Evolutionary conservation across 1,284 basidiomycete genomes (phyloP).

Genomic region (Puccinia hordei): DNA sequence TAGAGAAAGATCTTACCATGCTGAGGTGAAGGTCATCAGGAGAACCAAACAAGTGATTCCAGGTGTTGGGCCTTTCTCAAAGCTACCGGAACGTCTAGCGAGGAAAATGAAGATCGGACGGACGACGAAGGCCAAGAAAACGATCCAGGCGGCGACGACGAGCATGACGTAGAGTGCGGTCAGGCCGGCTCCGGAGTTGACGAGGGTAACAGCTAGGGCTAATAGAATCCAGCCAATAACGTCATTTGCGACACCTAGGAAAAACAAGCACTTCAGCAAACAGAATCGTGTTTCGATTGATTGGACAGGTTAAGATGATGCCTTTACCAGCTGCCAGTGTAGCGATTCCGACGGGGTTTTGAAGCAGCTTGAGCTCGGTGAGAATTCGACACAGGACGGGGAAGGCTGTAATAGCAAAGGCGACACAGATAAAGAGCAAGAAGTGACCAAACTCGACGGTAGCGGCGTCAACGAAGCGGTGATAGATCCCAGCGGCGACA

Average conservation of each 20-base stretch:
- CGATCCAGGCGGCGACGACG: conserved; percentile 23
- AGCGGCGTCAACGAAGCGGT: conserved; percentile 70
- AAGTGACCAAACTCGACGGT: conserved; percentile 77
- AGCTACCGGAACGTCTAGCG: conserved; percentile 40
- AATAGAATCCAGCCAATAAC: conserved; percentile 69
- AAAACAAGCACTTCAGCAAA: conserved; percentile 21
- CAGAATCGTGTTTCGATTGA: background rate
- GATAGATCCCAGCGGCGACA: conserved; percentile 77
- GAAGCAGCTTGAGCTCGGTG: conserved; percentile 72
- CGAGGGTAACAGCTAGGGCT: conserved; percentile 84
- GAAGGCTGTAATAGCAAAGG: conserved; percentile 72
- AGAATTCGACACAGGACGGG: conserved; percentile 85
- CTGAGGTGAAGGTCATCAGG: conserved; percentile 46
- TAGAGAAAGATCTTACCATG: conserved; percentile 48
- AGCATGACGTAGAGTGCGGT: conserved; percentile 60
- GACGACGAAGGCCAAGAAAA: conserved; percentile 43
- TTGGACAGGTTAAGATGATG: background rate
- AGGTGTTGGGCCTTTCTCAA: conserved; percentile 44
- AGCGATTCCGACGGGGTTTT: conserved; percentile 89
- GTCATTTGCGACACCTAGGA: conserved; percentile 78
- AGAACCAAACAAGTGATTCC: conserved; percentile 46
- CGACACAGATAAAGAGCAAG: conserved; percentile 86
- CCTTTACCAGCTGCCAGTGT: conserved; percentile 79
- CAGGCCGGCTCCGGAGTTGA: conserved; percentile 74
- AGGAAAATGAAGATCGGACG: conserved; percentile 39